Conservation (phyloP, 2,329 filamentous ascomycete genomes). For the Beauveria sp. region DNA sequence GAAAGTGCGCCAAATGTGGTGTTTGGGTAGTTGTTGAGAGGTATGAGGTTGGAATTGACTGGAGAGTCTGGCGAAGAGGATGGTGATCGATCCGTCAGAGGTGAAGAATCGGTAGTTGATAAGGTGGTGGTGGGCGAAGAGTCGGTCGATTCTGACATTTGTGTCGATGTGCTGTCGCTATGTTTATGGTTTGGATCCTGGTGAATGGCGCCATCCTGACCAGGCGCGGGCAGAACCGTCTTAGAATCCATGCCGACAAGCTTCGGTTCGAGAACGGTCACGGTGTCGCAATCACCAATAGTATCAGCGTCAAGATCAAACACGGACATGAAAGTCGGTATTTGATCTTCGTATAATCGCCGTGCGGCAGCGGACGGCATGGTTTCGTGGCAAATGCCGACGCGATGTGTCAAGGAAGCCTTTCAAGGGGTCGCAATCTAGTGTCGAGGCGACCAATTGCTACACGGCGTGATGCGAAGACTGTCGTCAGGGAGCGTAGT, state of each 20-base stretch:
- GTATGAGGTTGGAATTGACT: constrained; percentile 62
- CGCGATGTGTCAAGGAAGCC: not conserved
- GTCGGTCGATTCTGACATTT: constrained; percentile 75
- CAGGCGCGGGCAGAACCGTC: constrained; percentile 29
- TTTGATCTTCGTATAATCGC: constrained; percentile 59
- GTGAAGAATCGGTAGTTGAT: constrained; percentile 86
- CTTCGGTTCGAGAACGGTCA: constrained; percentile 47
- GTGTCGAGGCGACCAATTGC: not conserved
- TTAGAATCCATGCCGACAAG: constrained; percentile 40
- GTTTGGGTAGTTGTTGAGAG: constrained; percentile 60
- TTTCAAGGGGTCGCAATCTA: not conserved
- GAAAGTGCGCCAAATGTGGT: constrained; percentile 42
- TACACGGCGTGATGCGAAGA: not conserved
- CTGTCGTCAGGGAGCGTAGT: not conserved
- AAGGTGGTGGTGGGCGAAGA: constrained; percentile 93
- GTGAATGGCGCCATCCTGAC: constrained; percentile 31
- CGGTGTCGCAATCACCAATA: constrained; percentile 44
- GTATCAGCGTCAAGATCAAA: constrained; percentile 56
- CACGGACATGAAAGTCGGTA: constrained; percentile 70
- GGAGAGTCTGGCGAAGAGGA: constrained; percentile 90
- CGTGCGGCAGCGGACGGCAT: constrained; percentile 57
- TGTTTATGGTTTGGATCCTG: constrained; percentile 56
- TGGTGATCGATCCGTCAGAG: constrained; percentile 82
- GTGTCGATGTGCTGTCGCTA: constrained; percentile 69
- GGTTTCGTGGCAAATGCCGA: constrained; percentile 21